Evolutionary conservation across 1,139 yeast species (phyloP), one percentile per base, ranked within the genome.

Genomic region (Blastobotrys illinoisensis): DNA sequence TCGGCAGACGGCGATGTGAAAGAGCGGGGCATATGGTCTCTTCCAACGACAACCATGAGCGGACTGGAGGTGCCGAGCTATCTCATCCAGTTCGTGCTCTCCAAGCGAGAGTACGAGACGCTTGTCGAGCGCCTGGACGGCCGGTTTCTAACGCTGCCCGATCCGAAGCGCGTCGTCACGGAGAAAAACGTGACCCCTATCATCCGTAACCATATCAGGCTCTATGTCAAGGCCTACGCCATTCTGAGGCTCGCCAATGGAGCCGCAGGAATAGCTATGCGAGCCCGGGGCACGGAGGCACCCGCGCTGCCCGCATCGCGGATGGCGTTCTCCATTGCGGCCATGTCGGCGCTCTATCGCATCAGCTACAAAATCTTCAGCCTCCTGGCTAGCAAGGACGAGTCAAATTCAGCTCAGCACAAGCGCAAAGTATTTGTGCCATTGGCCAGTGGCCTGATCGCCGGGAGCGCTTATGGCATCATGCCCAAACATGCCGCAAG

Each of bases 401-500:
- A 40, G 43, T 52, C 21, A 48, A 28, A 49, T 20, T 46, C 16
- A 26, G 13, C 44, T 28, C 47, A 23, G 51, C 47, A 44, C 32
- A 44, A 50, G 53, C 49, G 47, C 46, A 56, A 55, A 32, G 32
- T 62, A 9, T 53, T 62, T 24, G 62, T 62, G 3, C 71, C 72
- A 1, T 46, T 68, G 2, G 52, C 63, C 14, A 62, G 68, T 23
- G 71, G 70, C 3, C 52, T 64, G 5, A 55, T 64, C 9, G 68
- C 72, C 1, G 69, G 73, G 1, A 59, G 65, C 9, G 64, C 68
- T 5, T 67, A 67, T 52, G 62, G 63, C 14, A 36, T 67, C 26
- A 62, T 68, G 49, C 72, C 72, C 6, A 58, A 60, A 9, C 54
- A 51, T 16, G 59, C 60, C 1, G 64, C 61, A 9, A 59, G 69